Percentiles rank a stretch among this genome's conserved stretches.
Conservation (phyloP, 768 basidiomycete genomes). For the Leccinum rimulosum region DNA sequence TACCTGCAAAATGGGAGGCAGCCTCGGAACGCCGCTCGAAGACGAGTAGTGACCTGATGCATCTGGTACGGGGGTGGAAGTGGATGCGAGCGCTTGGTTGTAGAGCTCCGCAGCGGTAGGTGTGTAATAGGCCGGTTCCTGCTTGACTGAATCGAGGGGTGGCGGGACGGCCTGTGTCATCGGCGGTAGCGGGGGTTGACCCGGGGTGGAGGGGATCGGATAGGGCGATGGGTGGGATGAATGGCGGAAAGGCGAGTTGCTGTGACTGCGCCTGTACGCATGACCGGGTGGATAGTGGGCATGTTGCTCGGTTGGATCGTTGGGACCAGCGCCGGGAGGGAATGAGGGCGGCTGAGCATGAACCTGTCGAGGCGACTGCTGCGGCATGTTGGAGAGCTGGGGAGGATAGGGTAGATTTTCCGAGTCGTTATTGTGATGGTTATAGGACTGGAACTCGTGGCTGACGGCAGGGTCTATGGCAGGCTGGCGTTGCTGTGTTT, state of each 20-base stretch:
- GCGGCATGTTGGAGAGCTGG: slow-evolving; percentile 32
- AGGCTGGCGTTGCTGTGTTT: slow-evolving; percentile 34
- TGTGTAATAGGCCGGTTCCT: slow-evolving; percentile 44
- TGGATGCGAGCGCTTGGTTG: slow-evolving; percentile 41
- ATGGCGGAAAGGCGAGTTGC: slow-evolving; percentile 36
- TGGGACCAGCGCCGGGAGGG: slow-evolving; percentile 35
- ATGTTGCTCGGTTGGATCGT: slow-evolving; percentile 33
- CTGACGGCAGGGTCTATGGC: slow-evolving; percentile 32
- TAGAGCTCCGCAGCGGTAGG: slow-evolving; percentile 56
- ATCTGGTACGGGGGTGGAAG: slow-evolving; percentile 23
- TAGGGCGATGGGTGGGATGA: slow-evolving; percentile 40
- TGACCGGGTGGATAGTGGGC: slow-evolving; percentile 36
- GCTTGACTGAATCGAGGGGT: slow-evolving; percentile 35
- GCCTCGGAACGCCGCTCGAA: slow-evolving; percentile 40
- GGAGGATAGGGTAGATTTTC: slow-evolving; percentile 25
- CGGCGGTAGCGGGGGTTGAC: slow-evolving; percentile 29
- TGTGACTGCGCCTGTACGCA: slow-evolving; percentile 32
- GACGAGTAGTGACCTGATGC: slow-evolving; percentile 31
- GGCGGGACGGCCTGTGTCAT: slow-evolving; percentile 18
- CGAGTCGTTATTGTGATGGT: slow-evolving; percentile 26
- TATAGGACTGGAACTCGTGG: slow-evolving; percentile 35
- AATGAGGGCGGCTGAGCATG: slow-evolving; percentile 39
- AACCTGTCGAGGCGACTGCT: slow-evolving; percentile 23
- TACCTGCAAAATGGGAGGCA: slow-evolving; percentile 86
- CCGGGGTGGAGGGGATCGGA: slow-evolving; percentile 34